Evolutionary conservation across 352 stramenopile genomes (phyloP), one percentile per base, ranked within the genome.

Genomic region (Phytophthora pinifolia): DNA sequence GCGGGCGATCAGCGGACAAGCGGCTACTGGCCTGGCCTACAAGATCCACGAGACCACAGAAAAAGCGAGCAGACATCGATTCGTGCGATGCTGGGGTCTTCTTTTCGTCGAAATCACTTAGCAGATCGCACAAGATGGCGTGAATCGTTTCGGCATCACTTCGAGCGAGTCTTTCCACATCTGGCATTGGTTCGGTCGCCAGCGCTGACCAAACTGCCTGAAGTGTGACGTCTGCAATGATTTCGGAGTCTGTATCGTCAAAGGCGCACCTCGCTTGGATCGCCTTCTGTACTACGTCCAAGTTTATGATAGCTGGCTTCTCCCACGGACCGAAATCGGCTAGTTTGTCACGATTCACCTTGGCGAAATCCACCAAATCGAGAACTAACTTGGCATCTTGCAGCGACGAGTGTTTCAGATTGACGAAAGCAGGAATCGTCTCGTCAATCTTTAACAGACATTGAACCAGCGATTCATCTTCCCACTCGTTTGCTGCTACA

Each of bases 401-500:
- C 46, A 54, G 43, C 0, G 55, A 65, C 3, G 38, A 59, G 15
- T 69, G 66, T 27, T 72, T 74, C 9, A 69, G 46, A 14, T 60
- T 46, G 3, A 80, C 14, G 18, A 73, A 76, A 8, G 62, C 54
- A 3, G 46, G 47, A 9, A 85, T 64, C n/a, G 63, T 61, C 10
- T 41, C 30, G 34, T 74, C 70, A 25, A 81, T 59, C 7, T 62
- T 31, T 9, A 59, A 50, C 20, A 79, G 27, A 31, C 6, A 38
- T 25, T 62, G 18, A 1, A 64, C 20, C 3, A 68, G n/a, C n/a
- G 34, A 41, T 27, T 54, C 46, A 30, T 67, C 36, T 17, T 65
- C 42, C 72, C 72, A 85, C 10, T 83, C 72, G 5, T 43, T 33
- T 22, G 43, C 39, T 9, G 54, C 48, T 8, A 81, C 36, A 8